Evolutionary conservation across 495 filamentous ascomycete genomes (phyloP).

Genomic region (Tuber calosporum): DNA sequence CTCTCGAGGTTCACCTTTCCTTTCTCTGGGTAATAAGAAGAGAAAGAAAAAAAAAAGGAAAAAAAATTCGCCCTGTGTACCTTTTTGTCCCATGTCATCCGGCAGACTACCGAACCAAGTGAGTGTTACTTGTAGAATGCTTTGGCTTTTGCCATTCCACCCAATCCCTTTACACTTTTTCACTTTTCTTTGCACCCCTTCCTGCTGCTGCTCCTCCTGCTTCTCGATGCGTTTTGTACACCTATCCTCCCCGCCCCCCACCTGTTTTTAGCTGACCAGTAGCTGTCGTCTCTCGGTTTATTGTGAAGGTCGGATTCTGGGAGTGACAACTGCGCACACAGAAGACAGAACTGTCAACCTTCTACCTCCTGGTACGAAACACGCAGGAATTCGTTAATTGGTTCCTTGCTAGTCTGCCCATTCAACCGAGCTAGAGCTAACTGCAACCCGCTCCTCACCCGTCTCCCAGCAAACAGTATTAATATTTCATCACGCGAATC

Average conservation of each 20-base stretch:
- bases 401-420: neutral
- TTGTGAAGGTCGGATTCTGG: slow-evolving; percentile 13
- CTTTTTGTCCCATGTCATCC: slow-evolving; percentile 35
- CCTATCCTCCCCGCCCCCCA: slow-evolving; percentile 18
- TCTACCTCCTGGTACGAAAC: neutral
- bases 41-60: neutral
- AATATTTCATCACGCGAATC: slow-evolving; percentile 24
- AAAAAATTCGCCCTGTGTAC: slow-evolving; percentile 19
- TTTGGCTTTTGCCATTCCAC: neutral
- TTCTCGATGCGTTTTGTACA: slow-evolving; percentile 28
- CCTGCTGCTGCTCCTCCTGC: slow-evolving; percentile 27
- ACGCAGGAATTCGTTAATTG: neutral
- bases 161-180: neutral
- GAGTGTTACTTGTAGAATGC: slow-evolving; percentile 19
- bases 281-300: slow-evolving; percentile 33
- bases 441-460: neutral
- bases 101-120: slow-evolving; percentile 36
- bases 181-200: slow-evolving; percentile 11
- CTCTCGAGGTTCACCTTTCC: slow-evolving; percentile 13
- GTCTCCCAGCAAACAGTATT: neutral
- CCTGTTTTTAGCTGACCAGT: slow-evolving; percentile 39
- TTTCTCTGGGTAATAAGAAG: slow-evolving; percentile 15
- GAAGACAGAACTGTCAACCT: neutral
- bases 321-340: neutral
- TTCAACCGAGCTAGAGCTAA: slow-evolving; percentile 1